Base-by-base conservation (phyloP, 139 green algal species). In the Chlamydomonas sp. region DNA sequence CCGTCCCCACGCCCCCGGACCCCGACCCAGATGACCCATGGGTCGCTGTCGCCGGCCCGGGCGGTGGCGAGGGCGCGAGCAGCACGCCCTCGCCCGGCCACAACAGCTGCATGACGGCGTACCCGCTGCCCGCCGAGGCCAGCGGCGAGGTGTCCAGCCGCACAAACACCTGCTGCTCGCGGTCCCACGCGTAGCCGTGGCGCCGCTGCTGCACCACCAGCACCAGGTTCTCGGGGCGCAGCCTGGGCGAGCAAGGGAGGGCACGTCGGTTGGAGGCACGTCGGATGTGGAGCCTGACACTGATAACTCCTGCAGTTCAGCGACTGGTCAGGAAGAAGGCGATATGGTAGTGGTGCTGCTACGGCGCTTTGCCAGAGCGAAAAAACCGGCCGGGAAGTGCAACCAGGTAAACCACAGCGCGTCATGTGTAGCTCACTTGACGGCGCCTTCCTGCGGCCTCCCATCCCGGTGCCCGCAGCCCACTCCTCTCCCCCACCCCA, bases 91-190 rank as follows among this genome's bases (percentile, higher is more conserved):
- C 79, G 57, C 61, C 63, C 74, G 68, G 71, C 86, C 86, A 90
- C 49, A 78, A n/a, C 10, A 90, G 83, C 82, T 89, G 88, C 88
- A 91, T 85, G 59, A 89, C 74, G 49, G 71, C 73, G 79, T 87
- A 90, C 8, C 86, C 86, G 79, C 72, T 86, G 72, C 86, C 86
- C n/a, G 74, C 72, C 16, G 71, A 62, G 5, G 73, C 68, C 62
- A 64, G 79, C 72, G 69, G 5, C 0, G 63, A 64, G 72, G 63
- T 63, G 6, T 59, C 17, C n/a, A 82, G 66, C 61, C 63, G 64
- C 18, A 59, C 17, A 60, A 90, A 90, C 18, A 58, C 16, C 61
- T 61, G 71, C 20, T 58, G n/a, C n/a, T 75, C 63, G 59, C 4
- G 1, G 71, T 79, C 60, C 76, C 83, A 90, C 15, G 14, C 69